A percentile compares a stretch with the other conserved stretches of the same genome.
phyloP scores from a whole-genome alignment of 129 eudicot species.

The Centella asiatica region DNA sequence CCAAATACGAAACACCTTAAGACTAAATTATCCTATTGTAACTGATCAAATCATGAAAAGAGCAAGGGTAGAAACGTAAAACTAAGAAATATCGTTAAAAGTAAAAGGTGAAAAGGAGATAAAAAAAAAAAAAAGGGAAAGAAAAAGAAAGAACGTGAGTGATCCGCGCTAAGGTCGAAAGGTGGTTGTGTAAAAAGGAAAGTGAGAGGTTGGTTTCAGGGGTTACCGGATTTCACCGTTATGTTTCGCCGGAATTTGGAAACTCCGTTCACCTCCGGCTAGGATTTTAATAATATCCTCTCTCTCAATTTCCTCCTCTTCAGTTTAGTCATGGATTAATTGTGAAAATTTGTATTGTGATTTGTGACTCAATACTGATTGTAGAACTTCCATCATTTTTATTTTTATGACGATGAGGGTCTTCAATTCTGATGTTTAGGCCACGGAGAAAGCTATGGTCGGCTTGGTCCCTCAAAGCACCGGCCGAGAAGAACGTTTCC shows the following conservation, averaged over 20 bases:
- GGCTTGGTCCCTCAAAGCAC: conserved; percentile 38
- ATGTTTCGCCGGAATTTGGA: conserved; percentile 61
- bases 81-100: too few species aligned
- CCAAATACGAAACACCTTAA: too few species aligned
- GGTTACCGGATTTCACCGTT: conserved; percentile 53
- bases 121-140: background rate
- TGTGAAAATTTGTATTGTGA: background rate
- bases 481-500: conserved; percentile 32
- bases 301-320: background rate
- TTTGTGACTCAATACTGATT: conserved; percentile 21
- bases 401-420: background rate
- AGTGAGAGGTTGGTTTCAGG: conserved; percentile 37
- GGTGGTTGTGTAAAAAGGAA: conserved; percentile 36
- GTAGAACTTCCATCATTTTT: too few species aligned
- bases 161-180: conserved; percentile 46
- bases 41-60: too few species aligned
- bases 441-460: conserved; percentile 45
- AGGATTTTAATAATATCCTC: conserved; percentile 6
- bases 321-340: background rate
- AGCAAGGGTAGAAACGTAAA: too few species aligned
- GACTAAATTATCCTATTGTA: too few species aligned
- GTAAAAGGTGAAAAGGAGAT: too few species aligned
- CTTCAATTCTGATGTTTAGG: conserved; percentile 35
- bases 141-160: conserved; percentile 28
- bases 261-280: conserved; percentile 52